Base-by-base conservation (phyloP, 495 filamentous ascomycete species). In the Penicillium nucicola region DNA sequence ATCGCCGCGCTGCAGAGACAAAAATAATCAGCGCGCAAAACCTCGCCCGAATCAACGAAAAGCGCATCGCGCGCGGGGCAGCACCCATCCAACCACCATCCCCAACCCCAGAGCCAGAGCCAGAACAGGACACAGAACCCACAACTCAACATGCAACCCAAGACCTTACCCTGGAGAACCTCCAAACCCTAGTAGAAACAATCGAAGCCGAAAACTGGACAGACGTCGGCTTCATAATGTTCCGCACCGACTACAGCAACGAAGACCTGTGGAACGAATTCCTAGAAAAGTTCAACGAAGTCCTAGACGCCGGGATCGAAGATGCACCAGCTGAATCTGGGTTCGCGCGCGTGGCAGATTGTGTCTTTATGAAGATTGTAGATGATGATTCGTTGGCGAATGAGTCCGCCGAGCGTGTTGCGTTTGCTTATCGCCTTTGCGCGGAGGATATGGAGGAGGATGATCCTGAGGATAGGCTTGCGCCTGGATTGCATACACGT, bases 221-320 rank as follows among this genome's bases (percentile, higher is more conserved):
- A 2, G 34, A 39, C 23, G 25, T 48, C 7, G 45, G 45, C 8
- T 48, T 48, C 15, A 9, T 48, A 14, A 22, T 48, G 22, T 48
- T 48, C 45, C 45, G 45, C 33, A 48, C 45, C 3, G 5, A 39
- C 33, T 48, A 37, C 45, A 28, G 17, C 10, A 25, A 48, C 11
- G 22, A 38, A n/a, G 23, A n/a, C 20, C 22, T 48, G n/a, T 39
- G 34, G 34, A 1, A 30, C 0, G 2, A 34, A 19, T 48, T 48
- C 35, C 33, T 37, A 6, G 22, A 48, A 30, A 11, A 15, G 2
- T 28, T 10, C 28, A 22, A 38, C 4, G 20, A 13, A 18, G 30
- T 39, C 14, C 33, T 30, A 3, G 12, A 15, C 15, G n/a, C 15
- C 14, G 3, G 20, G 2, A 39, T 48, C 25, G 11, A 19, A 2